Conservation (phyloP, 2,329 filamentous ascomycete genomes). For the Monilinia vaccinii-corymbosi region DNA sequence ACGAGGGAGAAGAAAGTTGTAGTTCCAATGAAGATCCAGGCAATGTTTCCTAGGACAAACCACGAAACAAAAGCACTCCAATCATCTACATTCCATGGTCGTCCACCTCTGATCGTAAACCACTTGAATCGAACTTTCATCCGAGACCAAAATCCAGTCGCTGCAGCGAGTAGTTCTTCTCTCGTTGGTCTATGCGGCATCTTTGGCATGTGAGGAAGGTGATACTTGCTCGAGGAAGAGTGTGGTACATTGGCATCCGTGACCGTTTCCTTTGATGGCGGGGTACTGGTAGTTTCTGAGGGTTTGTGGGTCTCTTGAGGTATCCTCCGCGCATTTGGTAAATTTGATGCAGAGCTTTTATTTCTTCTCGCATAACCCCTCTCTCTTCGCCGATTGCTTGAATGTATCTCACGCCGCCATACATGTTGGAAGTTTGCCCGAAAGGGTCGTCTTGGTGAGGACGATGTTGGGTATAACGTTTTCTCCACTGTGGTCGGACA, state of each 20-base stretch:
- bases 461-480: constrained; percentile 17
- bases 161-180: constrained; percentile 83
- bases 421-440: constrained; percentile 14
- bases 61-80: constrained; percentile 93
- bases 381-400: constrained; percentile 21
- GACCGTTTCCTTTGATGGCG: constrained; percentile 13
- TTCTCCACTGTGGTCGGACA: constrained; percentile 20
- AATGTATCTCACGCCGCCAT: constrained; percentile 27
- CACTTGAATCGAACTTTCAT: constrained; percentile 92
- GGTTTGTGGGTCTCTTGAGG: constrained; percentile 17
- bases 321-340: constrained; percentile 16
- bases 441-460: constrained; percentile 11
- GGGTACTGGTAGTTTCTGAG: constrained; percentile 10
- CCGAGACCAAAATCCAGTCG: constrained; percentile 86
- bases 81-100: constrained; percentile 93
- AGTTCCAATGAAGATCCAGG: constrained; percentile 94
- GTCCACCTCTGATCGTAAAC: constrained; percentile 87
- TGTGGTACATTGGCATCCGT: background rate
- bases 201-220: constrained; percentile 50
- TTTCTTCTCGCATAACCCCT: constrained; percentile 22
- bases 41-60: constrained; percentile 85
- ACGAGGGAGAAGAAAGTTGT: constrained; percentile 93
- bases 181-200: constrained; percentile 85
- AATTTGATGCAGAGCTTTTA: constrained; percentile 28
- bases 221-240: constrained; percentile 41